phyloP scores from a whole-genome alignment of 805 yeast species.

The Saccharomycopsis oosterbeekiorum region DNA sequence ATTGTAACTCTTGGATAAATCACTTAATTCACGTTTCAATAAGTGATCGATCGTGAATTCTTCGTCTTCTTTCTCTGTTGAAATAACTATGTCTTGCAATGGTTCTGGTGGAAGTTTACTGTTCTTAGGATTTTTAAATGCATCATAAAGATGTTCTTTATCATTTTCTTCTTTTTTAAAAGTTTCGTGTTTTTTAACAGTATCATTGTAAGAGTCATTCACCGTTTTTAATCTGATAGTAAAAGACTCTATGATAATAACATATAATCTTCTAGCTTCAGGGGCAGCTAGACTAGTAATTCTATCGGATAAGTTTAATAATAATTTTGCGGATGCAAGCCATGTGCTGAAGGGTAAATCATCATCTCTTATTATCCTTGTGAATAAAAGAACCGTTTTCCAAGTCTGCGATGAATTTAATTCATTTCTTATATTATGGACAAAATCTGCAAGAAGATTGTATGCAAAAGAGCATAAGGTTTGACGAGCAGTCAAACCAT shows the following conservation, averaged over 20 bases:
- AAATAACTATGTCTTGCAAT: constrained; percentile 8
- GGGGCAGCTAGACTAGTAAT: constrained; percentile 69
- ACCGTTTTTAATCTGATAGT: constrained; percentile 70
- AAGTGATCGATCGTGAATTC: constrained; percentile 31
- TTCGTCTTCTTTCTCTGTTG: constrained; percentile 19
- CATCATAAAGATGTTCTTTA: constrained; percentile 84
- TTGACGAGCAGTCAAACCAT: constrained; percentile 85
- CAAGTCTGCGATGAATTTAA: constrained; percentile 75
- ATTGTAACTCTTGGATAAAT: constrained; percentile 19
- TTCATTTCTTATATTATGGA: constrained; percentile 83
- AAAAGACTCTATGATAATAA: constrained; percentile 80
- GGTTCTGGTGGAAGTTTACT: constrained; percentile 25
- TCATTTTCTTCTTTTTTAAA: constrained; percentile 40
- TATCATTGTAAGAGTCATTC: constrained; percentile 59
- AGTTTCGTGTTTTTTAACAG: constrained; percentile 50
- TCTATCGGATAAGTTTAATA: constrained; percentile 81
- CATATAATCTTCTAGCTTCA: constrained; percentile 62
- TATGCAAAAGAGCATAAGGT: constrained; percentile 89
- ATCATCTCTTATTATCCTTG: constrained; percentile 70
- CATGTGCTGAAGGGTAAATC: constrained; percentile 82
- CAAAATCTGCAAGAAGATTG: constrained; percentile 90
- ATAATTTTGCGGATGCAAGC: constrained; percentile 88
- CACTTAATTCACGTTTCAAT: constrained; percentile 22
- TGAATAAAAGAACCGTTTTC: constrained; percentile 76
- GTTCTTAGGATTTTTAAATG: constrained; percentile 71